These are phyloP conservation scores for Echium plantagineum DNA, from an alignment of 257 asterid genomes.

Conservation along the genomic window DNA sequence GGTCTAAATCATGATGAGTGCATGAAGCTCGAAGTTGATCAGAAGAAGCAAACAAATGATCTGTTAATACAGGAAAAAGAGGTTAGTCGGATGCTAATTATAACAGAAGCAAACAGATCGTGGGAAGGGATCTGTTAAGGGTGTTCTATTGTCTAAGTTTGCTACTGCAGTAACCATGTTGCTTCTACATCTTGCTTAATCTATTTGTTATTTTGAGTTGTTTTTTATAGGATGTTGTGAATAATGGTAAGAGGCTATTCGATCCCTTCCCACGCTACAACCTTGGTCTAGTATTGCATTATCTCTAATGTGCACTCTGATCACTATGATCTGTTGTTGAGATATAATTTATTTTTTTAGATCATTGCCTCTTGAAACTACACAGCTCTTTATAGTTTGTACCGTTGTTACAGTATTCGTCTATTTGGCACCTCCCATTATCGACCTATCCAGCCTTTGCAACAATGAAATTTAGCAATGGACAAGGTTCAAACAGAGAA, in stretches of 20 bases:
- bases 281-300: neutral
- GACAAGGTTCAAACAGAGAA: conserved; percentile 20
- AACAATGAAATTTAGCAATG: conserved; percentile 14
- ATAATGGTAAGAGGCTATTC: neutral
- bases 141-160: too few species aligned
- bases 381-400: neutral
- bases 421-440: neutral
- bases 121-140: too few species aligned
- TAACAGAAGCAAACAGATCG: too few species aligned
- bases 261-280: neutral
- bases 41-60: conserved; percentile 19
- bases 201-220: neutral
- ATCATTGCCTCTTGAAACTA: neutral
- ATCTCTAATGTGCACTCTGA: too few species aligned
- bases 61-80: conserved; percentile 13
- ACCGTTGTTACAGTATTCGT: neutral
- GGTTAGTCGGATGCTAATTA: conserved; percentile 25
- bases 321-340: neutral
- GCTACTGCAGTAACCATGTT: neutral
- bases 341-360: neutral
- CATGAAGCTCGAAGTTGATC: conserved; percentile 18
- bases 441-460: too few species aligned
- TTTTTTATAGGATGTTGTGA: neutral
- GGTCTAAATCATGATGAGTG: conserved; percentile 13
- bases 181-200: neutral